A percentile compares a stretch with the other conserved stretches of the same genome.
Conservation (phyloP, 306 rosid species). For the Parietaria judaica region DNA sequence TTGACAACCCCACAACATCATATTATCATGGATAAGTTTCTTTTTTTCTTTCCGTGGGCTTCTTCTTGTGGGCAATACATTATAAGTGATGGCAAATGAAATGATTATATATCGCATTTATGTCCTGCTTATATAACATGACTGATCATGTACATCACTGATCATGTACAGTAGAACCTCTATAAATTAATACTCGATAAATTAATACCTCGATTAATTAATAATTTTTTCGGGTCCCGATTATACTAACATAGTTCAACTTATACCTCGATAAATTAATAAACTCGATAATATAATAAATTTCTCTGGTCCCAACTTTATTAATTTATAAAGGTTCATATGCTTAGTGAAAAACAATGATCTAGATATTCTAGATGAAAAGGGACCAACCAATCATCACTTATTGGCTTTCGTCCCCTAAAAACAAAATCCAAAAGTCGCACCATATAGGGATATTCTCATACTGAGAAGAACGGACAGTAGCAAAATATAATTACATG, state of each 20-base stretch:
- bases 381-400: not conserved
- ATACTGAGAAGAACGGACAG: too few relatives aligned
- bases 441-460: too few relatives aligned
- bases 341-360: not conserved
- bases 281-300: too few relatives aligned
- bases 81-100: slow-evolving; percentile 10
- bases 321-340: too few relatives aligned
- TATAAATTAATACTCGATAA: too few relatives aligned
- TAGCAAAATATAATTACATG: too few relatives aligned
- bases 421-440: not conserved
- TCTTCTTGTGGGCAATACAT: slow-evolving; percentile 11
- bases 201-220: too few relatives aligned
- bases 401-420: not conserved
- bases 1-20: slow-evolving; percentile 3
- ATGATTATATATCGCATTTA: slow-evolving; percentile 22
- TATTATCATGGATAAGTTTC: slow-evolving; percentile 6
- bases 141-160: slow-evolving; percentile 15
- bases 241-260: too few relatives aligned
- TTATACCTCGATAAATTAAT: too few relatives aligned
- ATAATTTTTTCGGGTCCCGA: too few relatives aligned
- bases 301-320: too few relatives aligned
- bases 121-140: not conserved
- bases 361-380: not conserved
- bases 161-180: too few relatives aligned
- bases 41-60: not conserved